Conservation (phyloP, 192 early-diverging fungal species). For the Haplosporangium gracile region DNA sequence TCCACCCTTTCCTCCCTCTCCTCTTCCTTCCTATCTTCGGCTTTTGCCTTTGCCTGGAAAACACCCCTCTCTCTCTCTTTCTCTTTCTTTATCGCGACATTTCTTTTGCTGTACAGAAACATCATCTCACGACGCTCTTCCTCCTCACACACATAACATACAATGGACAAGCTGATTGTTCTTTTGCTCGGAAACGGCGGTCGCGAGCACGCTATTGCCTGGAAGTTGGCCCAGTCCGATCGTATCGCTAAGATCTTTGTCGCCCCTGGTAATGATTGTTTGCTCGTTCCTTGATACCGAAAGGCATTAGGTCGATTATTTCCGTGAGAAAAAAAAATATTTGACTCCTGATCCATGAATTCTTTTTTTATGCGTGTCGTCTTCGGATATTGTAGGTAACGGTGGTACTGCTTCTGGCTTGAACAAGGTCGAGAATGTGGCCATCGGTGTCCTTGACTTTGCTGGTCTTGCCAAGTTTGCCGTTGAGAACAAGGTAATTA, state of each 20-base stretch:
- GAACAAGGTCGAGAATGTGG: slow-evolving; percentile 86
- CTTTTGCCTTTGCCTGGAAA: slow-evolving; percentile 1
- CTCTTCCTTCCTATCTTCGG: background rate
- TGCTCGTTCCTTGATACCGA: background rate
- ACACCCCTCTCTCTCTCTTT: background rate
- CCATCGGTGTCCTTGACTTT: slow-evolving; percentile 80
- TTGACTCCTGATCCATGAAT: background rate
- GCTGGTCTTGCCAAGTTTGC: slow-evolving; percentile 84
- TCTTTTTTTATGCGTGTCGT: slow-evolving; percentile 8
- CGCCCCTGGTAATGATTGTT: slow-evolving; percentile 81
- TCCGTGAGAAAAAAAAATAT: slow-evolving; percentile 5
- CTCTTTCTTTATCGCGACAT: background rate
- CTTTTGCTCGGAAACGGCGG: slow-evolving; percentile 96
- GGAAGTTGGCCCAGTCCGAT: slow-evolving; percentile 86
- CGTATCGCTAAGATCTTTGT: slow-evolving; percentile 89
- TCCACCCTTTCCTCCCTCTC: background rate
- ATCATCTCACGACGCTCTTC: background rate
- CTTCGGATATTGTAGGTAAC: slow-evolving; percentile 75
- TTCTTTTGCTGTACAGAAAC: background rate
- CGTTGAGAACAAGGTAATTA: slow-evolving; percentile 75
- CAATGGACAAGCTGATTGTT: slow-evolving; percentile 68
- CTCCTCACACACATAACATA: background rate
- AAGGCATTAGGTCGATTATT: background rate
- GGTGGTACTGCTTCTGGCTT: slow-evolving; percentile 86
- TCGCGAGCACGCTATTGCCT: slow-evolving; percentile 96